Base-by-base conservation (phyloP, 495 filamentous ascomycete genomes). In the Lentithecium fluviatile region DNA sequence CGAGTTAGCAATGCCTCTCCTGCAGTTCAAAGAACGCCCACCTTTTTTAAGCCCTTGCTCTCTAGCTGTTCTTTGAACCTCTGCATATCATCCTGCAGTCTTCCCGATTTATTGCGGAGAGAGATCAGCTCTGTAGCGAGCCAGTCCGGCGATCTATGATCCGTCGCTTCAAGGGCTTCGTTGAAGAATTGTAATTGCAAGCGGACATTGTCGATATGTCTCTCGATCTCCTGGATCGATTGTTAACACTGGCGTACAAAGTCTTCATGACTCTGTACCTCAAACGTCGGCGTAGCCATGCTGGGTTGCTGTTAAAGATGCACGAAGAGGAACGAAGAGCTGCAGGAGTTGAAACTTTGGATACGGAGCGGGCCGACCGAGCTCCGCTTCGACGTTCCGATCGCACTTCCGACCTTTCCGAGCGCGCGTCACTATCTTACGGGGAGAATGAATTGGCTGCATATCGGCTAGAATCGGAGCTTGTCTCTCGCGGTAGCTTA, bases 41-140 rank as follows among this genome's bases (percentile, higher is more conserved):
- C 52, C 52, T 54, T 54, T 21, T 29, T 54, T 23, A 26, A 11
- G n/a, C 52, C 52, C 38, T 45, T 36, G 17, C 36, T 26, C 52
- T 54, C 52, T 3, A 54, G 3, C 37, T 43, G 52, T 12, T 54
- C 52, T 15, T 36, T 42, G 29, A 54, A 54, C 20, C 52, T 42
- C 36, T 54, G 52, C 52, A 54, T 54, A 45, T 54, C 52, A 54
- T 54, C 52, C 6, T 45, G 52, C 34, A 54, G 23, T 23, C 52
- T 42, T 4, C 52, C 52, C 6, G 52, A 54, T 24, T 54, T 54
- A n/a, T 54, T 54, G 2, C 52, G 17, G 2, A 54, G 38, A 1
- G 52, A 34, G 17, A 54, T 45, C 19, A 54, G 52, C 19, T 54
- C 52, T 43, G 52, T 54, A 2, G 52, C 34, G 2, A 54, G 52